Conservation (phyloP, 305 asterid genomes). For the Ajuga reptans region DNA sequence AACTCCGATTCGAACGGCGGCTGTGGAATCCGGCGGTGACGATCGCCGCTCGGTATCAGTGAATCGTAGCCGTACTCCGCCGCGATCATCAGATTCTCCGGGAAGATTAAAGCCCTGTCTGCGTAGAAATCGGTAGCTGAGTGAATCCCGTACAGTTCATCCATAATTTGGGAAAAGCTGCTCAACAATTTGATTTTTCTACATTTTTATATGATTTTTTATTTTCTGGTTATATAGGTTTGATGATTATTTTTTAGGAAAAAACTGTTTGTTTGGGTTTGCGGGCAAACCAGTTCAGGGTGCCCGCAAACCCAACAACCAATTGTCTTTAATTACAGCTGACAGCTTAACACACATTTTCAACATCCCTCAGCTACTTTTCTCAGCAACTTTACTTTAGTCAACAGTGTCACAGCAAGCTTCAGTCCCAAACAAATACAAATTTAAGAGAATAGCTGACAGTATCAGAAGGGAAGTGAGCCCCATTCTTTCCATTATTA, state of each 20-base stretch:
- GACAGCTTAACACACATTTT: no score
- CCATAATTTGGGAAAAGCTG: slow-evolving; percentile 27
- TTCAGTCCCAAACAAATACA: no score
- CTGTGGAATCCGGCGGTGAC: slow-evolving; percentile 29
- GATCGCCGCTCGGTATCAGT: slow-evolving; percentile 25
- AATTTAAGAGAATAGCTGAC: slow-evolving; percentile 18
- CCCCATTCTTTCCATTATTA: slow-evolving; percentile 30
- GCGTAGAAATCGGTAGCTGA: slow-evolving; percentile 35
- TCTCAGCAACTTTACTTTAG: no score
- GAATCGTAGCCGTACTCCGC: slow-evolving; percentile 36
- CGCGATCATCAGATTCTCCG: slow-evolving; percentile 48
- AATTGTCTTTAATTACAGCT: no score
- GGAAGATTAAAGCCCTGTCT: slow-evolving; percentile 56
- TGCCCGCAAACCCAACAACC: no score
- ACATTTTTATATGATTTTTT: neutral
- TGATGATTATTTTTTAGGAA: slow-evolving; percentile 10
- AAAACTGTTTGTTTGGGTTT: no score
- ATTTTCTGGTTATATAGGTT: neutral
- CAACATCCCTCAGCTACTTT: no score
- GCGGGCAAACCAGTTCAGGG: no score
- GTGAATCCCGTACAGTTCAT: slow-evolving; percentile 48
- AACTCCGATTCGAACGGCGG: slow-evolving; percentile 38
- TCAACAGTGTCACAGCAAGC: no score
- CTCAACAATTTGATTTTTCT: neutral
- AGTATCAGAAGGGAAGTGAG: slow-evolving; percentile 16